These are phyloP conservation scores for Prunus mongolica DNA, from an alignment of 306 rosid genomes.

Conservation along the genomic window DNA sequence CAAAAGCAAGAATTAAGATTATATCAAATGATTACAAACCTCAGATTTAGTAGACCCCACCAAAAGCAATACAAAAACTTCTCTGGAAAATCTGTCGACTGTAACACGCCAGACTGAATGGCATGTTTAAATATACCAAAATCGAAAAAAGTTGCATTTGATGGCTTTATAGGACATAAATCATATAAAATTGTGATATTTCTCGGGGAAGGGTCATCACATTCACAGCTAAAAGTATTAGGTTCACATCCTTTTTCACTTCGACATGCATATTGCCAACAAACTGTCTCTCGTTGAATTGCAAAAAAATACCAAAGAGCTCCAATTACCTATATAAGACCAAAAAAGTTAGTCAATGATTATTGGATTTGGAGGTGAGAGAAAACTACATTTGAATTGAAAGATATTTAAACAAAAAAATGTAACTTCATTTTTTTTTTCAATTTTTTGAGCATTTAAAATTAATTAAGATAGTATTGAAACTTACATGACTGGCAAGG, in stretches of 20 bases:
- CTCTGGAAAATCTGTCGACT: neutral
- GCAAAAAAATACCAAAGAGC: neutral
- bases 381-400: neutral
- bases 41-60: slow-evolving; percentile 9
- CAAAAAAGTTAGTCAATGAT: too few species aligned
- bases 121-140: neutral
- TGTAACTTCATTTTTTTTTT: too few species aligned
- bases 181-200: neutral
- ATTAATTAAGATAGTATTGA: neutral
- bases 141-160: neutral
- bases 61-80: neutral
- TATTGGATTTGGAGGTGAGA: too few species aligned
- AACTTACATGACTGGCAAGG: neutral
- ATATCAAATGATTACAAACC: neutral
- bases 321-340: neutral
- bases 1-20: too few species aligned
- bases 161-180: neutral
- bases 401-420: too few species aligned
- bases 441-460: too few species aligned
- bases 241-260: neutral
- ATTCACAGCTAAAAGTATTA: neutral
- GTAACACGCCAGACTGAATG: neutral
- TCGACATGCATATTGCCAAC: neutral
- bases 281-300: neutral
- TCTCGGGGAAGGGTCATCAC: neutral